phyloP scores from a whole-genome alignment of 164 flowering plant species.

The Vitis vinifera region DNA sequence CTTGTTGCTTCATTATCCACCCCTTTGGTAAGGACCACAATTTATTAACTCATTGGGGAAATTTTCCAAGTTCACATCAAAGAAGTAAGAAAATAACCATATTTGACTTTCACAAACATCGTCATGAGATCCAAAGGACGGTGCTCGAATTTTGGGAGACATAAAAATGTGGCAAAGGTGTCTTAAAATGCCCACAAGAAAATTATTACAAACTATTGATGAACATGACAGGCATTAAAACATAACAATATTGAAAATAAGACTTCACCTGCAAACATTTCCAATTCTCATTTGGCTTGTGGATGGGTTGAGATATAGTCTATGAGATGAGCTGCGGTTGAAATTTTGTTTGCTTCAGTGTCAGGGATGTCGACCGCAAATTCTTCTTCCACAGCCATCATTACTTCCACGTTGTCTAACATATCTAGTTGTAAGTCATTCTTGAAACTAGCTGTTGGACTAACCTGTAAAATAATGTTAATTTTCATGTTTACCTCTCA shows the following conservation, averaged over 20 bases:
- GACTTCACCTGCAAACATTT: slow-evolving; percentile 10
- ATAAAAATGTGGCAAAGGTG: slow-evolving; percentile 2
- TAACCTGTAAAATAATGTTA: slow-evolving; percentile 29
- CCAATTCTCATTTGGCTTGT: slow-evolving; percentile 37
- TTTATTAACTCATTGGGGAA: slow-evolving; percentile 4
- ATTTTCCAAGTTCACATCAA: slow-evolving; percentile 5
- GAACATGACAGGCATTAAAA: neutral
- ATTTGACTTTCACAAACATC: slow-evolving; percentile 19
- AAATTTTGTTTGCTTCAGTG: slow-evolving; percentile 40
- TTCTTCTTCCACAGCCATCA: slow-evolving; percentile 44
- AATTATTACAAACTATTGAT: slow-evolving; percentile 16
- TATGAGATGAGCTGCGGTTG: slow-evolving; percentile 39
- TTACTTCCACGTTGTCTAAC: slow-evolving; percentile 40
- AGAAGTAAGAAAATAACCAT: slow-evolving; percentile 7
- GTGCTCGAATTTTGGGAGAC: slow-evolving; percentile 17
- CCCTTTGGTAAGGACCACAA: neutral
- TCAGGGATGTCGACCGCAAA: slow-evolving; percentile 42
- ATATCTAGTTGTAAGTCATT: slow-evolving; percentile 42
- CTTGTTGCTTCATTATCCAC: neutral
- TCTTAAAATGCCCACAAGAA: slow-evolving; percentile 1
- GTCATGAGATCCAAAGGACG: slow-evolving; percentile 12
- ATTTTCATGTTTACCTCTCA: no score
- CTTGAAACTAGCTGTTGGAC: slow-evolving; percentile 35
- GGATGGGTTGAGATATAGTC: slow-evolving; percentile 41
- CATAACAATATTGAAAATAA: neutral